Evolutionary conservation across 2,329 filamentous ascomycete genomes (phyloP).

Genomic region (Aspergillus pseudonomiae): DNA sequence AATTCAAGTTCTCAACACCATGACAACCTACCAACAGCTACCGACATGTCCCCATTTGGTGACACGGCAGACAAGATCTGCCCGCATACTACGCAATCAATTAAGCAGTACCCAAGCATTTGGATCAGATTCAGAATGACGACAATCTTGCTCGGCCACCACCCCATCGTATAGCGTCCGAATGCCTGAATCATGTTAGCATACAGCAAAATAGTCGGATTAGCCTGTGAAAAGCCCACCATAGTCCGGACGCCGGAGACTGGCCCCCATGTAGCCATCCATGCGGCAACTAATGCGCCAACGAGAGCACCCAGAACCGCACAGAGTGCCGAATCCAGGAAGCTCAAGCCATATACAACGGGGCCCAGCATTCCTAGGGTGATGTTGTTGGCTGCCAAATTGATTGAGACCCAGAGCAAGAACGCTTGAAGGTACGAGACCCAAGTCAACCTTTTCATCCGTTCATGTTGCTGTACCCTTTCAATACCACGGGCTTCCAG

Average conservation of each 20-base stretch:
- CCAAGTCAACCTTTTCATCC: constrained; percentile 54
- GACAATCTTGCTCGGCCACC: constrained; percentile 66
- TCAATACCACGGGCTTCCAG: constrained; percentile 64
- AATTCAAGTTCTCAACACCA: neutral
- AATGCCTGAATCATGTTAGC: constrained; percentile 47
- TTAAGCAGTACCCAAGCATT: constrained; percentile 63
- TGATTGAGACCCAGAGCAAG: constrained; percentile 65
- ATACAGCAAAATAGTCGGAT: neutral
- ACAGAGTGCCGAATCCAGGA: constrained; percentile 59
- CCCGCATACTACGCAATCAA: constrained; percentile 68
- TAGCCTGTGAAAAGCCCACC: constrained; percentile 37
- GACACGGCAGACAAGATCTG: constrained; percentile 70
- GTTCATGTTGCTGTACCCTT: constrained; percentile 58
- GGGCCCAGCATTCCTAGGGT: constrained; percentile 67
- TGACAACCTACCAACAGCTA: constrained; percentile 59
- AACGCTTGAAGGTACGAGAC: constrained; percentile 60
- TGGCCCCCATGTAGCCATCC: constrained; percentile 65
- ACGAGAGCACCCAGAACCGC: constrained; percentile 61
- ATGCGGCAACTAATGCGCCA: constrained; percentile 59
- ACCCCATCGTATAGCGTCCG: constrained; percentile 65
- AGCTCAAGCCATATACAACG: constrained; percentile 60
- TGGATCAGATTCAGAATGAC: constrained; percentile 66
- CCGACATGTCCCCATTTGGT: constrained; percentile 58
- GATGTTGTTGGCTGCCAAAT: constrained; percentile 65
- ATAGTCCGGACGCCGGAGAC: constrained; percentile 64